Evolutionary conservation across 495 filamentous ascomycete genomes (phyloP).

Genomic region (Chaetomium cochliodes): DNA sequence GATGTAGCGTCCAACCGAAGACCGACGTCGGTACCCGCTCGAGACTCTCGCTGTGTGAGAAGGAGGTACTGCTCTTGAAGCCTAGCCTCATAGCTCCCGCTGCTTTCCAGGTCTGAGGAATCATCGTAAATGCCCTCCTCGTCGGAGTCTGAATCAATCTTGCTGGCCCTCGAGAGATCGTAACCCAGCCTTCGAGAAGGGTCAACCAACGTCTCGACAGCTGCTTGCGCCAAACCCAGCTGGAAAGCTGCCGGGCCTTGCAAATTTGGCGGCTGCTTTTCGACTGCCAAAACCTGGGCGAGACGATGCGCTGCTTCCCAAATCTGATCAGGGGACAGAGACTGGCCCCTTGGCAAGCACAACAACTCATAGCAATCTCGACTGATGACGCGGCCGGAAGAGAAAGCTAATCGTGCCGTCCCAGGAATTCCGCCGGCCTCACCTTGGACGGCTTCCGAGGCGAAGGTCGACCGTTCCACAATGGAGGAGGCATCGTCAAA

Average conservation of each 20-base stretch:
- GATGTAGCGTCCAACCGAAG: conserved; percentile 24
- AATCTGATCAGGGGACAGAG: conserved; percentile 51
- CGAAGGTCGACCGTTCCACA: conserved; percentile 25
- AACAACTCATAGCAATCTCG: conserved; percentile 54
- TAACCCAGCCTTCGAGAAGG: conserved; percentile 56
- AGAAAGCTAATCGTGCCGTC: not conserved
- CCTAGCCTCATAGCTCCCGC: conserved; percentile 13
- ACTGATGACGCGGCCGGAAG: conserved; percentile 18
- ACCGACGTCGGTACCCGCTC: conserved; percentile 27
- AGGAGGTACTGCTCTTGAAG: conserved; percentile 29
- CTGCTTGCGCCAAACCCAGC: conserved; percentile 50
- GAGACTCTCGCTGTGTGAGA: conserved; percentile 21
- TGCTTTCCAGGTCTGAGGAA: not conserved
- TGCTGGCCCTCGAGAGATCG: conserved; percentile 44
- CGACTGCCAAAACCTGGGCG: conserved; percentile 58
- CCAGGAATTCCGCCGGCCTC: conserved; percentile 13
- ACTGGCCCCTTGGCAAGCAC: conserved; percentile 47
- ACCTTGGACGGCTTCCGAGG: conserved; percentile 22
- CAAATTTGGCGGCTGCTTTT: conserved; percentile 54
- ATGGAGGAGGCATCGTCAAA: conserved; percentile 34
- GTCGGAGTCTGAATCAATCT: conserved; percentile 37
- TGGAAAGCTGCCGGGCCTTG: conserved; percentile 49
- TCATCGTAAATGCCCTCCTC: not conserved
- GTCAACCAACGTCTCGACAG: conserved; percentile 57
- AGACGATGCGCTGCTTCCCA: conserved; percentile 53